Base-by-base conservation (phyloP, 257 asterid species). In the Datura wrightii region DNA sequence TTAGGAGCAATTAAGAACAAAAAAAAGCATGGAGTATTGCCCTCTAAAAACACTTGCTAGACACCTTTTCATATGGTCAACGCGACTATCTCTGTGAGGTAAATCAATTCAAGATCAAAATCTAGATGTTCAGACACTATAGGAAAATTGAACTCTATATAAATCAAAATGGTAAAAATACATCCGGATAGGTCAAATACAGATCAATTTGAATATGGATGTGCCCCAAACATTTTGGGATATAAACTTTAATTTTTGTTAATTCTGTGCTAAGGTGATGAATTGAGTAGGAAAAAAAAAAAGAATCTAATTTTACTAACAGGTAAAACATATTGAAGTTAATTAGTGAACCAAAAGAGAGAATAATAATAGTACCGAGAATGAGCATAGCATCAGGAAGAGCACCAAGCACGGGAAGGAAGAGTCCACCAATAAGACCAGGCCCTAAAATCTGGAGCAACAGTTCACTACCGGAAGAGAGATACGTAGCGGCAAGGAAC, bases 351-450 rank as follows among this genome's bases (percentile, higher is more conserved):
- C n/a, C 44, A 65, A 36, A 65, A 34, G 46, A 65, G 19, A 65
- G 46, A 36, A 39, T 11, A 78, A 72, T 46, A 54, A 6, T 18
- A n/a, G 7, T 91, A 95, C 98, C 98, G 7, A 94, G 90, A 84
- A 96, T 94, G 44, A 96, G 98, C 96, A 94, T 89, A 52, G 98
- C 98, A 82, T 96, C 98, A 1, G 99, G 99, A 80, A 96, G 98
- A 62, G 98, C 97, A 39, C 98, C 99, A 72, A 96, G 98, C 0
- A 93, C 83, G 18, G 98, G 99, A 19, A 96, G 94, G 44, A 93
- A 87, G 3, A 94, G 98, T 8, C 98, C 98, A 42, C 98, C 99
- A 55, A 96, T 89, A 6, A 94, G 84, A 11, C 98, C 99, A 1
- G 98, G 98, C 3, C 99, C 98, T 55, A 96, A 92, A 72, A 96